Percentiles rank a stretch among this genome's conserved stretches.
phyloP scores from a whole-genome alignment of 768 basidiomycete genomes.

The Amylocystis lapponica region DNA sequence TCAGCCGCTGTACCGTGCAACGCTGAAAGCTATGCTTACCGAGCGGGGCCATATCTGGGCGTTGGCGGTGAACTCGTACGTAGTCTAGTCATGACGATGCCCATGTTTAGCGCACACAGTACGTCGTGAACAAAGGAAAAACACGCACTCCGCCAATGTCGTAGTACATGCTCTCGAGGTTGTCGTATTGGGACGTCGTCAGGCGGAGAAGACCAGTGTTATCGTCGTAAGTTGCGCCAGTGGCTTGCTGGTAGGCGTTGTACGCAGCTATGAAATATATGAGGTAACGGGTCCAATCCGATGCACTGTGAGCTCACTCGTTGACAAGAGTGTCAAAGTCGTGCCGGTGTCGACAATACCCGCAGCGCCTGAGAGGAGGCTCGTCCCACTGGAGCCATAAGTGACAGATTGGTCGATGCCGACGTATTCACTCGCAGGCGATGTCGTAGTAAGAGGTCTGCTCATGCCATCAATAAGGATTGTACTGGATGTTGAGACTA shows the following conservation, averaged over 20 bases:
- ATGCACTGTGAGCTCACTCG: neutral
- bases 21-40: constrained; percentile 5
- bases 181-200: constrained; percentile 4
- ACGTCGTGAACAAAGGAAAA: neutral
- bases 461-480: constrained; percentile 5
- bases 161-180: constrained; percentile 7
- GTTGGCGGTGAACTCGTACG: constrained; percentile 32
- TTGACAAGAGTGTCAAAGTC: constrained; percentile 27
- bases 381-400: constrained; percentile 15
- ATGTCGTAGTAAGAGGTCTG: constrained; percentile 23
- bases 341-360: constrained; percentile 35
- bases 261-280: constrained; percentile 10
- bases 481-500: neutral
- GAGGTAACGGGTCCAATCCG: neutral
- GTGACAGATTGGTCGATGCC: constrained; percentile 28
- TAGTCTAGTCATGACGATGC: constrained; percentile 28
- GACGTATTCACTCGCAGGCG: constrained; percentile 26
- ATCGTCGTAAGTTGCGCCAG: constrained; percentile 14
- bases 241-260: constrained; percentile 12
- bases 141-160: constrained; percentile 9
- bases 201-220: constrained; percentile 13
- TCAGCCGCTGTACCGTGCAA: neutral
- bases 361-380: constrained; percentile 19
- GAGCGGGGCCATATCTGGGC: constrained; percentile 55
- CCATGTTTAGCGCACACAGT: neutral